phyloP scores from a whole-genome alignment of 176 grass and related monocot species.

The Triticum timopheevii region DNA sequence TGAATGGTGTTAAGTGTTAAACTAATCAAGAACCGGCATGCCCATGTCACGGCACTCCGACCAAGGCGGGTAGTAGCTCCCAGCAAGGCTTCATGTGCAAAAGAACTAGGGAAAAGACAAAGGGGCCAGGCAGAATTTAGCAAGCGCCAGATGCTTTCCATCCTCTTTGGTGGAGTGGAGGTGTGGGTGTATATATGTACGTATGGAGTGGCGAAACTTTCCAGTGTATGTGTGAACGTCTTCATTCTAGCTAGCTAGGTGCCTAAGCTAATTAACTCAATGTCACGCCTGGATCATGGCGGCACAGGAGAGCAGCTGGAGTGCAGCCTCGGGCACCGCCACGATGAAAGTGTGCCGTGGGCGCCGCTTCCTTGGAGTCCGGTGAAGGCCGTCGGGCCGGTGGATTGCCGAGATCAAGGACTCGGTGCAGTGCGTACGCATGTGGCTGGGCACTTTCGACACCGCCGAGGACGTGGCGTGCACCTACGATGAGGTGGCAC shows the following conservation, averaged over 20 bases:
- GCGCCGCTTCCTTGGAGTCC: slow-evolving; percentile 51
- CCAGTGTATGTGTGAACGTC: no score
- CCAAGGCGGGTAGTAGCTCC: slow-evolving; percentile 30
- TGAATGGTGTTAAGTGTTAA: background rate
- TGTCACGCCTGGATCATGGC: slow-evolving; percentile 24
- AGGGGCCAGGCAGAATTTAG: slow-evolving; percentile 16
- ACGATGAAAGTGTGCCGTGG: background rate
- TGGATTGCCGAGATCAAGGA: slow-evolving; percentile 73
- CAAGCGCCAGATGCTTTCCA: no score
- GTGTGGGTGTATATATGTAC: no score
- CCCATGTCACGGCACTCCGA: slow-evolving; percentile 12
- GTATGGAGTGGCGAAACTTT: no score
- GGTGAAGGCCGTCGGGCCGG: slow-evolving; percentile 54
- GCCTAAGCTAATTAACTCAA: no score
- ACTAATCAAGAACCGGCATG: background rate
- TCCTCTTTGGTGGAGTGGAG: no score
- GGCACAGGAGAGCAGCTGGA: slow-evolving; percentile 27
- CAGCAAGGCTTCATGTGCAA: slow-evolving; percentile 8
- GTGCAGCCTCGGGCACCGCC: background rate
- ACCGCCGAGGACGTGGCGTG: slow-evolving; percentile 86
- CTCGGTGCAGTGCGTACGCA: slow-evolving; percentile 53
- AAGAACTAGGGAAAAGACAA: slow-evolving; percentile 18
- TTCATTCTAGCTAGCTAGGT: no score
- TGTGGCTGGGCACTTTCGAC: slow-evolving; percentile 97
- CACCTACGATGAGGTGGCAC: slow-evolving; percentile 55